A percentile compares a stretch with the other conserved stretches of the same genome.
Conservation (phyloP, 768 basidiomycete species). For the Stropharia rugosoannulata region DNA sequence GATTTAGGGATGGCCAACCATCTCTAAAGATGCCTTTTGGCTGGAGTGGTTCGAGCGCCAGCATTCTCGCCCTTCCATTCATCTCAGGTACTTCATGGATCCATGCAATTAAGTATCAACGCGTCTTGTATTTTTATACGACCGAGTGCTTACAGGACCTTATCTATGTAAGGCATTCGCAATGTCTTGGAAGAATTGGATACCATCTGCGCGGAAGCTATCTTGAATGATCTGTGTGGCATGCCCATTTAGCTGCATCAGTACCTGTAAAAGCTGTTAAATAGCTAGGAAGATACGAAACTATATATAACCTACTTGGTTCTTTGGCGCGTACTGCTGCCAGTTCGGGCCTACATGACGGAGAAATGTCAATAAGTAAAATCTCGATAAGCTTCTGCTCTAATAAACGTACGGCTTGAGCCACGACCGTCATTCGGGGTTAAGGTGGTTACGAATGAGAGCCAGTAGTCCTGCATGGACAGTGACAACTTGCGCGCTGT, state of each 20-base stretch:
- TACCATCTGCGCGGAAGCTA: slow-evolving; percentile 4
- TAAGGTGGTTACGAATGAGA: slow-evolving; percentile 13
- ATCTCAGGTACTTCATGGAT: too few species aligned
- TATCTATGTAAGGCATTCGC: slow-evolving; percentile 6
- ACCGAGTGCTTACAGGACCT: neutral
- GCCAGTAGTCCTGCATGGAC: slow-evolving; percentile 14
- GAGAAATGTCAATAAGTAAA: neutral
- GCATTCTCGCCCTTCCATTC: too few species aligned
- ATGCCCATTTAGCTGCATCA: slow-evolving; percentile 10
- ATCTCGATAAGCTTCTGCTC: neutral
- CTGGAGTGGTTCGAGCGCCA: too few species aligned
- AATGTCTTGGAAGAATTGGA: slow-evolving; percentile 10
- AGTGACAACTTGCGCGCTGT: slow-evolving; percentile 5
- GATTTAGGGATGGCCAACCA: too few species aligned
- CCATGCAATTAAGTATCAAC: too few species aligned
- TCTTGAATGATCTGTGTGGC: neutral
- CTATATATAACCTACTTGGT: slow-evolving; percentile 2
- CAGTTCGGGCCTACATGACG: slow-evolving; percentile 4
- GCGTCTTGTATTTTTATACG: neutral
- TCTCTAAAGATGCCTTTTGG: too few species aligned
- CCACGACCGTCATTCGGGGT: slow-evolving; percentile 11
- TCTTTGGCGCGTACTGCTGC: slow-evolving; percentile 7
- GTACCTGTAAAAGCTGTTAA: neutral
- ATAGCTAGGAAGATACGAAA: neutral
- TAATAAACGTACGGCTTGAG: neutral